These are phyloP conservation scores for Hemileccinum hortonii DNA, from an alignment of 1,284 basidiomycete species.

Conservation along the genomic window DNA sequence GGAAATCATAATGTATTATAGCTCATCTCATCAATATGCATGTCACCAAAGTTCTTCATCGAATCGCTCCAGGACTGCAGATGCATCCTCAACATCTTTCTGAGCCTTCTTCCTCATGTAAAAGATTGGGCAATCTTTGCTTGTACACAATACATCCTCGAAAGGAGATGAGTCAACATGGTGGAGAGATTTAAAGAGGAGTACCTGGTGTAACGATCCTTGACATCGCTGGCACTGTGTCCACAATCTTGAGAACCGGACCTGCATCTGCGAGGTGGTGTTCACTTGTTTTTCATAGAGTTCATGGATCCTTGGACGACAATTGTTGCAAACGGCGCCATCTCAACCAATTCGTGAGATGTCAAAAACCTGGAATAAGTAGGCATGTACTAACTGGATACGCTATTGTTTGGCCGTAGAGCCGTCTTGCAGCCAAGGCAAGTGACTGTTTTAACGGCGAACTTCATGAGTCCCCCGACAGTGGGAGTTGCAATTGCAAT, in stretches of 20 bases:
- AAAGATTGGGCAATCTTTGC: constrained; percentile 97
- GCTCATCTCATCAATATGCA: background rate
- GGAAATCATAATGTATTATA: background rate
- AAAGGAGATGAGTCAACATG: constrained; percentile 3
- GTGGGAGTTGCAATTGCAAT: constrained; percentile 95
- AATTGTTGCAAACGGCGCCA: constrained; percentile 92
- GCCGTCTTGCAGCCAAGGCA: constrained; percentile 94
- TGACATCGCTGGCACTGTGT: constrained; percentile 97
- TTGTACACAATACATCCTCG: constrained; percentile 93
- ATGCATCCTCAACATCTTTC: constrained; percentile 89
- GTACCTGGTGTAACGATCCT: constrained; percentile 89
- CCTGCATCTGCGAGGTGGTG: constrained; percentile 75
- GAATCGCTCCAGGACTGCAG: constrained; percentile 78
- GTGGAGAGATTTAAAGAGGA: background rate
- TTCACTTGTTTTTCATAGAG: constrained; percentile 88
- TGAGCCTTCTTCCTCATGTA: constrained; percentile 97
- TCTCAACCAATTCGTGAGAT: constrained; percentile 45
- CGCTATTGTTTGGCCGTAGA: constrained; percentile 67
- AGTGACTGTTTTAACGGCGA: constrained; percentile 90
- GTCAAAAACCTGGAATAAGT: background rate
- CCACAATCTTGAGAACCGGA: constrained; percentile 91
- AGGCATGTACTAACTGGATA: constrained; percentile 51
- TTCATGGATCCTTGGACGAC: constrained; percentile 78
- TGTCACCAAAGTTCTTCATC: constrained; percentile 64
- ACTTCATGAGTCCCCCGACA: constrained; percentile 94